phyloP scores from a whole-genome alignment of 257 asterid genomes.

The Verbena officinalis region DNA sequence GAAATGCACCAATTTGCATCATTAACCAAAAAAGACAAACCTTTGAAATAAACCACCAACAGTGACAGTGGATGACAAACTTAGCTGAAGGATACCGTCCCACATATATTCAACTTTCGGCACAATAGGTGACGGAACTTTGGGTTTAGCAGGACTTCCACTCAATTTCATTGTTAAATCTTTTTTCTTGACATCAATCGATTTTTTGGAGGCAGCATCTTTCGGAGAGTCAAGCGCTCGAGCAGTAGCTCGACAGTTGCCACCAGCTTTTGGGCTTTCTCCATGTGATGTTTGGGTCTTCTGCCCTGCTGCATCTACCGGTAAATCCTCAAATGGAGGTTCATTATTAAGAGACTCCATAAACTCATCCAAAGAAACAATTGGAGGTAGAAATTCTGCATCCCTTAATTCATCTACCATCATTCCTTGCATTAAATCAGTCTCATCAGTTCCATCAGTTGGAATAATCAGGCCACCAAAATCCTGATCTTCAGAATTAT shows the following conservation, averaged over 20 bases:
- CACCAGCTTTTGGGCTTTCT: constrained; percentile 43
- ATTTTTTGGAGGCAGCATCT: constrained; percentile 42
- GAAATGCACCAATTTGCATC: neutral
- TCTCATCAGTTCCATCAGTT: constrained; percentile 85
- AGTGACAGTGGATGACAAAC: constrained; percentile 52
- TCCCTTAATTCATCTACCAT: constrained; percentile 91
- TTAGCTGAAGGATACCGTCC: constrained; percentile 82
- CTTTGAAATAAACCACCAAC: constrained; percentile 69
- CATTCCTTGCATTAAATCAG: constrained; percentile 96
- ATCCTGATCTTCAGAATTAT: constrained; percentile 56
- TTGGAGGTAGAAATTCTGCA: constrained; percentile 83
- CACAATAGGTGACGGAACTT: constrained; percentile 30
- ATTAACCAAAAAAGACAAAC: constrained; percentile 41
- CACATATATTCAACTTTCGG: constrained; percentile 52
- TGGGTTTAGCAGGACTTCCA: constrained; percentile 41
- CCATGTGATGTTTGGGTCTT: constrained; percentile 35
- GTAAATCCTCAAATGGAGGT: constrained; percentile 82
- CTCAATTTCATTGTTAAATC: constrained; percentile 31
- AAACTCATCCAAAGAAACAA: constrained; percentile 89
- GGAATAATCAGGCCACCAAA: constrained; percentile 71
- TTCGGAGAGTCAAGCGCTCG: constrained; percentile 44
- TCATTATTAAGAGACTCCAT: constrained; percentile 96
- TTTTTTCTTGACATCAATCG: constrained; percentile 34
- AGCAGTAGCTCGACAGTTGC: constrained; percentile 32
- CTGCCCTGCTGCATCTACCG: constrained; percentile 44